These are phyloP conservation scores for Mycena sp. DNA, from an alignment of 1,284 basidiomycete species.

Conservation along the genomic window DNA sequence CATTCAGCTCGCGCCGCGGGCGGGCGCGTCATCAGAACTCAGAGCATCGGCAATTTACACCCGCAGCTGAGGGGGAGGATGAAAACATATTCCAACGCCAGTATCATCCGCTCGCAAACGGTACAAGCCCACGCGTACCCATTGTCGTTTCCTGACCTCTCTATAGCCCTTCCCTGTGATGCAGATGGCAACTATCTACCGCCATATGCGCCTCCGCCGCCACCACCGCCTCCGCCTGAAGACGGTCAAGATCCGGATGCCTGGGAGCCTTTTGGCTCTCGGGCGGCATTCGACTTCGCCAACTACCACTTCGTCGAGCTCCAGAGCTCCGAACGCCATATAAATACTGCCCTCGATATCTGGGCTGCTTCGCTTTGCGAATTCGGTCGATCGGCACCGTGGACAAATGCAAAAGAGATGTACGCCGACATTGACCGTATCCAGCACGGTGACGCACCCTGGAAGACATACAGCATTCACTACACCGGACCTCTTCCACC, in stretches of 20 bases:
- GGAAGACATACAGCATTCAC: background rate
- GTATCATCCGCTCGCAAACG: constrained; percentile 13
- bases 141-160: background rate
- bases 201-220: constrained; percentile 8
- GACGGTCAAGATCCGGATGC: constrained; percentile 20
- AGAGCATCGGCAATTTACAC: constrained; percentile 16
- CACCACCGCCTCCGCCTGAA: background rate
- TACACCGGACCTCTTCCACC: background rate
- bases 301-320: constrained; percentile 24
- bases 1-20: background rate
- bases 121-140: background rate
- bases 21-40: constrained; percentile 1
- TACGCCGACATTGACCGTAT: constrained; percentile 20
- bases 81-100: constrained; percentile 7
- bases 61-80: constrained; percentile 17
- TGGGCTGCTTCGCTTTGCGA: constrained; percentile 11
- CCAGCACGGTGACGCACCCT: constrained; percentile 4
- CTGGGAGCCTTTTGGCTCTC: constrained; percentile 19
- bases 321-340: background rate
- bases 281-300: constrained; percentile 16
- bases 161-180: constrained; percentile 16
- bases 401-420: constrained; percentile 5
- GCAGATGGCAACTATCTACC: background rate
- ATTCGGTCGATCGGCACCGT: constrained; percentile 3
- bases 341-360: constrained; percentile 16